These are phyloP conservation scores for Penicillium palitans DNA, from an alignment of 2,329 filamentous ascomycete species.

Conservation along the genomic window DNA sequence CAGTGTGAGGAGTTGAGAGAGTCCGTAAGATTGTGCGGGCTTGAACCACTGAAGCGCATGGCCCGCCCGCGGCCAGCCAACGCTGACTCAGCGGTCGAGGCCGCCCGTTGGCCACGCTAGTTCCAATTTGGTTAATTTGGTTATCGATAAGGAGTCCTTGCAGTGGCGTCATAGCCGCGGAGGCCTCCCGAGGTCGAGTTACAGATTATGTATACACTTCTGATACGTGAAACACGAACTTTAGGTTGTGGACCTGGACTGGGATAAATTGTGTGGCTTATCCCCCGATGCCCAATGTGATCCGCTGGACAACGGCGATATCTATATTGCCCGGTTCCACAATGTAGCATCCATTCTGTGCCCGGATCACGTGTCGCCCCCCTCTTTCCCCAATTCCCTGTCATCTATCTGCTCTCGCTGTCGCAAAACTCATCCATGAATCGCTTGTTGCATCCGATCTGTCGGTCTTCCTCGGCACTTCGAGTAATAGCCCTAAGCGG, in stretches of 20 bases:
- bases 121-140: slow-evolving; percentile 18
- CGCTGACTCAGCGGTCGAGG: slow-evolving; percentile 33
- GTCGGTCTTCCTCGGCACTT: slow-evolving; percentile 12
- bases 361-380: slow-evolving; percentile 9
- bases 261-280: background rate
- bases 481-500: slow-evolving; percentile 4
- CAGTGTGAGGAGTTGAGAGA: slow-evolving; percentile 7
- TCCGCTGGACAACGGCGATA: background rate
- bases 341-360: background rate
- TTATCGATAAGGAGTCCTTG: slow-evolving; percentile 22
- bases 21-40: slow-evolving; percentile 20
- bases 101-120: slow-evolving; percentile 19
- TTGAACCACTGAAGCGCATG: slow-evolving; percentile 13
- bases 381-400: slow-evolving; percentile 10
- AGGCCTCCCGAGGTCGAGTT: background rate
- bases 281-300: too few relatives aligned
- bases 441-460: slow-evolving; percentile 14
- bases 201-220: background rate
- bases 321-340: background rate
- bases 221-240: background rate
- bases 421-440: slow-evolving; percentile 13
- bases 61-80: slow-evolving; percentile 6
- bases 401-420: background rate
- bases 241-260: background rate
- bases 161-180: background rate